A percentile compares a stretch with the other conserved stretches of the same genome.
Evolutionary conservation across 345 rosid genomes (phyloP).

Genomic region (Balakata baccata): DNA sequence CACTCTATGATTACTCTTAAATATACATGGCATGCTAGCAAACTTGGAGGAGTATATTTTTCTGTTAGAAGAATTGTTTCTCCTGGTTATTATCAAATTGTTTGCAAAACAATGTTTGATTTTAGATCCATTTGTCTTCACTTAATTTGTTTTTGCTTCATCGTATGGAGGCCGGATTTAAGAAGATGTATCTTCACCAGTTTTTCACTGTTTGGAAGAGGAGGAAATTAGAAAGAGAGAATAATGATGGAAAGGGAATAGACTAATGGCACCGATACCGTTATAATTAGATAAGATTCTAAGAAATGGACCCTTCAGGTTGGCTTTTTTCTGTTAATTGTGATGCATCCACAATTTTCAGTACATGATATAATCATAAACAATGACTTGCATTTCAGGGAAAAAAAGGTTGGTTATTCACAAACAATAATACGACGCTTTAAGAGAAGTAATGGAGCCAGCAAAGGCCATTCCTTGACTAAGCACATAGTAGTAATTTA

Average conservation of each 20-base stretch:
- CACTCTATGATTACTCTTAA: slow-evolving; percentile 79
- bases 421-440: too few species aligned
- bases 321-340: too few species aligned
- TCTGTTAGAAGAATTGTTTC: slow-evolving; percentile 16
- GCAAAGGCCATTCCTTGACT: too few species aligned
- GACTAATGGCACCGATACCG: too few species aligned
- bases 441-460: too few species aligned
- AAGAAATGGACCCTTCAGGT: too few species aligned
- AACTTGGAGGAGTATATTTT: slow-evolving; percentile 31
- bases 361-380: too few species aligned
- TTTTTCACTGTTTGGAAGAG: neutral
- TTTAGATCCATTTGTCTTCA: neutral
- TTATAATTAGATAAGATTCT: too few species aligned
- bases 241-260: neutral
- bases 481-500: too few species aligned
- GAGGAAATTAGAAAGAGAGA: neutral
- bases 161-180: slow-evolving; percentile 33
- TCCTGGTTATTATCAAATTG: slow-evolving; percentile 3
- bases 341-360: too few species aligned
- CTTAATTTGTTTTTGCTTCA: neutral
- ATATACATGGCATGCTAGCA: neutral
- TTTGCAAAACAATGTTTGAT: neutral
- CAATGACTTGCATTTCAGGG: too few species aligned
- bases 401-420: too few species aligned
- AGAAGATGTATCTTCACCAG: neutral